Base-by-base conservation (phyloP, 2,329 filamentous ascomycete species). In the Pseudonectria foliicola region DNA sequence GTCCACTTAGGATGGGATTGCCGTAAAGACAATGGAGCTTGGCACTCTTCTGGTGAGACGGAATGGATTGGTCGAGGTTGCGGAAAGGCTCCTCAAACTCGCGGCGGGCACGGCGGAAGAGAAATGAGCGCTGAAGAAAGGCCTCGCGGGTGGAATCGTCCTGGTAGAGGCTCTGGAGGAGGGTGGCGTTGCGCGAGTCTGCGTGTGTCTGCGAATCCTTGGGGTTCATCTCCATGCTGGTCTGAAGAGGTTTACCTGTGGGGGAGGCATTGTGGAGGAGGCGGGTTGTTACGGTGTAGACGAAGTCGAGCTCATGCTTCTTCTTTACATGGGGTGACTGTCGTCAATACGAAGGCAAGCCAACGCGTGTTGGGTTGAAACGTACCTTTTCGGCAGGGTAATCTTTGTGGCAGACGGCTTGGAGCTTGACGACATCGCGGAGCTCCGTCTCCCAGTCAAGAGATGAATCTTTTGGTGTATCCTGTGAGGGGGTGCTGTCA, bases 21-120 rank as follows among this genome's bases (percentile, higher is more conserved):
- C 84, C 83, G 43, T 77, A 81, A 18, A 85, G 62, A 43, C 75
- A 76, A 54, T 87, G 82, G 15, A 89, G 61, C 52, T 81, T 82
- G 15, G 84, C 84, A 43, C 77, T 81, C 44, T 73, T 64, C 59
- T 86, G 83, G 21, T 74, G 71, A 24, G 60, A 10, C 60, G 43
- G 40, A 15, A 29, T 39, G 16, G 36, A 41, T 8, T 34, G 18
- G 6, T 32, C 26, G 12, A 32, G 32, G 10, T 65, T 7, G 55
- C 68, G 64, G 4, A 53, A 49, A 10, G 50, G 34, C 21, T 42
- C 39, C 10, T 42, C 44, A 12, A 39, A 35, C 27, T 60, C 54
- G 14, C 60, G 65, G 13, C 70, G 71, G 3, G 73, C 71, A n/a
- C 72, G 68, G 10, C 70, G 62, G 53, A 75, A 85, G 3, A 86